Base-by-base conservation (phyloP, 2,329 filamentous ascomycete genomes). In the Alternaria gaisen region DNA sequence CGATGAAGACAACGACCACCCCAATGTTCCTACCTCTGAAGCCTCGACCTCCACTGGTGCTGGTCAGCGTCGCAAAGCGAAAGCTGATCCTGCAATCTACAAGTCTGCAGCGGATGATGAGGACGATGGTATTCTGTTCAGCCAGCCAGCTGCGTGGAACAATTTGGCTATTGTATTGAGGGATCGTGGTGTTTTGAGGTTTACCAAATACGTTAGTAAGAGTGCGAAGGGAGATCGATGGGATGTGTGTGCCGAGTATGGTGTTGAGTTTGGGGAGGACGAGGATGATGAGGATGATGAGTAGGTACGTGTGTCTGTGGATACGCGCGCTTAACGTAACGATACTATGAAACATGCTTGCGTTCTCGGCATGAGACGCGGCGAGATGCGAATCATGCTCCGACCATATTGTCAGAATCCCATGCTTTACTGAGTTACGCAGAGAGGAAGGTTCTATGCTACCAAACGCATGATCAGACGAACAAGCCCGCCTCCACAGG, bases 151-250 rank as follows among this genome's bases (percentile, higher is more conserved):
- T 2, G 82, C 83, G 8, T 99, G 95, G 95, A 98, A 98, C 79
- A 92, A 91, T 66, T 85, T 99, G 82, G 93, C 90, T 66, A 88
- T 99, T 67, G 95, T 98, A 32, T 82, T 98, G 68, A 87, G 95
- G 59, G 95, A 99, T 76, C 88, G 87, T 68, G 94, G 92, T 14
- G 90, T 91, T 14, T 83, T 99, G 74, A 90, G 92, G 77, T 99
- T 99, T 76, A 93, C 98, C 73, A 99, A 98, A 83, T 99, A 98
- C 78, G 91, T 99, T 22, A 96, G 91, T 79, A 85, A 85, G 61
- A 87, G 85, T 52, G 95, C 95, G 8, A 87, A 87, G 73, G 95
- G 95, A 1, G 95, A 98, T 80, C 86, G 95, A 43, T 98, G 94
- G 93, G 95, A 99, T 80, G 84, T 98, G 51, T 90, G 88, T 47